A percentile compares a stretch with the other conserved stretches of the same genome.
These are phyloP conservation scores for Pseudoturritis turrita DNA, from an alignment of 345 rosid genomes.

Conservation along the genomic window DNA sequence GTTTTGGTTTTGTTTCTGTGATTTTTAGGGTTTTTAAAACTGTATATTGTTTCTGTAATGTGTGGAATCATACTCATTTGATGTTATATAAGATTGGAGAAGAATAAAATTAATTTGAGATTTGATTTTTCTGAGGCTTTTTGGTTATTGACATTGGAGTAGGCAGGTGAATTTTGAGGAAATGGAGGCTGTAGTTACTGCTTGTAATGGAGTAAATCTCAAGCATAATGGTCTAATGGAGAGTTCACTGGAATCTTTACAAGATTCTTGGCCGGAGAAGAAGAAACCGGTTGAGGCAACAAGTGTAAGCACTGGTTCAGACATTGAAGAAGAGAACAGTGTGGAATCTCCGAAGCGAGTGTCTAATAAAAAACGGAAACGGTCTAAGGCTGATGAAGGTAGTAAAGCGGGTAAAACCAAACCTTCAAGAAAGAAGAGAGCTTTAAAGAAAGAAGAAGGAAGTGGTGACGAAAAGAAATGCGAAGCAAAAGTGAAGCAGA, in stretches of 20 bases:
- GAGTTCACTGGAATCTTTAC: neutral
- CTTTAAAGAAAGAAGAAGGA: neutral
- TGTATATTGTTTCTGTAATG: neutral
- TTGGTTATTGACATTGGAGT: neutral
- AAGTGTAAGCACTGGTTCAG: constrained; percentile 20
- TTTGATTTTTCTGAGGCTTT: neutral
- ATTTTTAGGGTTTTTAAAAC: neutral
- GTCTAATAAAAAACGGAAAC: constrained; percentile 13
- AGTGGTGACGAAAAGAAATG: neutral
- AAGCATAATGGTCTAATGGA: neutral
- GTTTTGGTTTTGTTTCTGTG: constrained; percentile 1
- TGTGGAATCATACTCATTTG: neutral
- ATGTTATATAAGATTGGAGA: neutral
- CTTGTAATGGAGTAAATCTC: neutral
- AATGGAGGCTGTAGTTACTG: constrained; percentile 12
- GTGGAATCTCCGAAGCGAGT: neutral
- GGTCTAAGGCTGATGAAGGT: constrained; percentile 25
- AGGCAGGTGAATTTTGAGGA: constrained; percentile 1
- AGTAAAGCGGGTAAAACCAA: neutral
- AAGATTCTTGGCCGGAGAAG: constrained; percentile 11
- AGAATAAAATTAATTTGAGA: neutral
- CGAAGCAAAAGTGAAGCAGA: constrained; percentile 16
- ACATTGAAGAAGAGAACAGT: constrained; percentile 8
- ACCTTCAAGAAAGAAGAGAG: constrained; percentile 5
- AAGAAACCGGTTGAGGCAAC: constrained; percentile 6